phyloP scores from a whole-genome alignment of 2,329 filamentous ascomycete species.

The Nannizzia gypsea region DNA sequence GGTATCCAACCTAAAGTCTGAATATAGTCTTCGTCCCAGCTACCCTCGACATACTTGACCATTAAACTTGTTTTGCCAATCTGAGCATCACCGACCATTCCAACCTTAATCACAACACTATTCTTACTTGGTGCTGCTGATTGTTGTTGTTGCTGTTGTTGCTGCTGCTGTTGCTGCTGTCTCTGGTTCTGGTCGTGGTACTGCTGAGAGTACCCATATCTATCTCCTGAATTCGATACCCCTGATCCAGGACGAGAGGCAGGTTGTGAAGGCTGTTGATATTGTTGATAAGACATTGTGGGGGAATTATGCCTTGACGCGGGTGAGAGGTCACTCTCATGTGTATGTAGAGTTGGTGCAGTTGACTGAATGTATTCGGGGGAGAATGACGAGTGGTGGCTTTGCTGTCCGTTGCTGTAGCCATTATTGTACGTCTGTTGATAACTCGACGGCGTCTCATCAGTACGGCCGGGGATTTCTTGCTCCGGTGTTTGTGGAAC shows the following conservation, averaged over 20 bases:
- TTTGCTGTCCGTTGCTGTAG: slow-evolving; percentile 35
- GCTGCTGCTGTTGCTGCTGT: slow-evolving; percentile 32
- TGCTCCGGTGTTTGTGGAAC: slow-evolving; percentile 15
- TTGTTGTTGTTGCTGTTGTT: slow-evolving; percentile 31
- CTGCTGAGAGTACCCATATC: slow-evolving; percentile 37
- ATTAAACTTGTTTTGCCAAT: slow-evolving; percentile 98
- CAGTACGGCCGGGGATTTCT: slow-evolving; percentile 25
- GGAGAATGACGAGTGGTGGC: slow-evolving; percentile 39
- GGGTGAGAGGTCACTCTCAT: slow-evolving; percentile 35
- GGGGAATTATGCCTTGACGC: slow-evolving; percentile 31
- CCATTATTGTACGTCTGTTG: slow-evolving; percentile 23
- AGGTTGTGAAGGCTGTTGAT: slow-evolving; percentile 23
- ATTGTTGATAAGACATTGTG: slow-evolving; percentile 30
- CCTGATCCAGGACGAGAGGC: slow-evolving; percentile 41
- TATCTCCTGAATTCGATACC: slow-evolving; percentile 34
- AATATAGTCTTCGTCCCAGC: slow-evolving; percentile 99
- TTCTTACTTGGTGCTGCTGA: slow-evolving; percentile 32
- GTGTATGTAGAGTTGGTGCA: slow-evolving; percentile 33
- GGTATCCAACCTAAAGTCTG: slow-evolving; percentile 66
- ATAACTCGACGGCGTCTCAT: slow-evolving; percentile 23
- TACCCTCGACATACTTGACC: slow-evolving; percentile 99
- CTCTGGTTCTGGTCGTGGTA: slow-evolving; percentile 40
- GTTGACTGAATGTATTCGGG: slow-evolving; percentile 30
- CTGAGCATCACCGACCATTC: slow-evolving; percentile 98
- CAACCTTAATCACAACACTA: slow-evolving; percentile 94